Percentiles rank a stretch among this genome's conserved stretches.
Evolutionary conservation across 2,329 filamentous ascomycete genomes (phyloP).

Genomic region (Bipolaris zeicola): DNA sequence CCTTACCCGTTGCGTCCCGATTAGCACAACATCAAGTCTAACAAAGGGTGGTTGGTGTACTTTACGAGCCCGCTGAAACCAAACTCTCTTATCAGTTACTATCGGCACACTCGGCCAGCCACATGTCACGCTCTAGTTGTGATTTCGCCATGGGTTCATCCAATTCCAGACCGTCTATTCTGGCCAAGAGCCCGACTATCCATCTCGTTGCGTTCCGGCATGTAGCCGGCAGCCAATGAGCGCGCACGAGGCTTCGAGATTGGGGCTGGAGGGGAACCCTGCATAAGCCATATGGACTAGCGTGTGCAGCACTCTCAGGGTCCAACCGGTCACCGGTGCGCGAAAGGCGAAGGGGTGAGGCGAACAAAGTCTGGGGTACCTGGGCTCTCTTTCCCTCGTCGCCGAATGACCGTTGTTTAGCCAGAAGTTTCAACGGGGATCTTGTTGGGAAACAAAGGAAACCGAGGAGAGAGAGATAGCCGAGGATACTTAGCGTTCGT

Average conservation of each 20-base stretch:
- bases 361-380: constrained; percentile 6
- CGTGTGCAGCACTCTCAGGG: constrained; percentile 4
- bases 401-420: neutral
- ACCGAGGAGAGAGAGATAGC: neutral
- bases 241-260: no score
- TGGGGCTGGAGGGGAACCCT: constrained; percentile 2
- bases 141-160: neutral
- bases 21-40: neutral
- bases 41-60: no score
- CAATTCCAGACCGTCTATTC: neutral
- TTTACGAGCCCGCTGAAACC: no score
- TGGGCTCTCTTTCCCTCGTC: neutral
- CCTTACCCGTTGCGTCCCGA: neutral
- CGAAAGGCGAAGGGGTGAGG: neutral
- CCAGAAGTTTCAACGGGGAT: neutral
- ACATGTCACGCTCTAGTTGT: neutral
- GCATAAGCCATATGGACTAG: constrained; percentile 2
- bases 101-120: neutral
- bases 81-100: neutral
- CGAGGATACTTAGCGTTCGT: neutral
- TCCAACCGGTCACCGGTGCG: constrained; percentile 8
- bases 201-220: neutral
- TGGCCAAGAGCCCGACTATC: neutral
- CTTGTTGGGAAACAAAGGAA: neutral
- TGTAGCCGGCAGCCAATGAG: neutral